Evolutionary conservation across 208 protist genomes (phyloP).

Genomic region (Wallacemonas sp.): DNA sequence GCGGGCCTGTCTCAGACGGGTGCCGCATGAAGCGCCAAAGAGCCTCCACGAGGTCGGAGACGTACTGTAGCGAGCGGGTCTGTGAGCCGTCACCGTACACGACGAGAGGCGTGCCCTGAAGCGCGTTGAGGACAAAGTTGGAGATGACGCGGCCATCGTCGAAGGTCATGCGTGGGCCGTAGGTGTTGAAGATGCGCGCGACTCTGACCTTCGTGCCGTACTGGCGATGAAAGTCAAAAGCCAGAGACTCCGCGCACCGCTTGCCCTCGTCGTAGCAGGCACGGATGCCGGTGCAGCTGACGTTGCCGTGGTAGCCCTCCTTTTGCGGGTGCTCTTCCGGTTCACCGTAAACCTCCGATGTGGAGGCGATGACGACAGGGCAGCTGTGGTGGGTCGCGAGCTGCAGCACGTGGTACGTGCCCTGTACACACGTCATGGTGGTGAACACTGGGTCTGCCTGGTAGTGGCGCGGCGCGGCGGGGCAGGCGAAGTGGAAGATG

Average conservation of each 20-base stretch:
- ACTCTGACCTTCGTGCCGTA: constrained; percentile 80
- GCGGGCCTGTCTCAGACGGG: constrained; percentile 49
- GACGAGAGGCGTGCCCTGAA: constrained; percentile 77
- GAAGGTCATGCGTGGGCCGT: constrained; percentile 94
- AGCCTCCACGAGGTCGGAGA: constrained; percentile 68
- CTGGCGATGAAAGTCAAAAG: constrained; percentile 84
- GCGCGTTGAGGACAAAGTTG: constrained; percentile 95
- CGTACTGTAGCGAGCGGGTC: constrained; percentile 91
- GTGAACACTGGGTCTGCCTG: constrained; percentile 93
- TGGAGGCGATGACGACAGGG: constrained; percentile 82
- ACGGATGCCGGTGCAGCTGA: constrained; percentile 85
- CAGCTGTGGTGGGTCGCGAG: constrained; percentile 82
- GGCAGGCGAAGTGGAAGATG: constrained; percentile 95
- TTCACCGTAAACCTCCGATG: constrained; percentile 96
- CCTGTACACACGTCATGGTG: constrained; percentile 91
- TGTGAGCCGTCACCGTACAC: constrained; percentile 92
- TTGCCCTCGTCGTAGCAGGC: constrained; percentile 98
- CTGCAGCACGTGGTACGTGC: constrained; percentile 92
- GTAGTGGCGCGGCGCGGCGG: constrained; percentile 92
- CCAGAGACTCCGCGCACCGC: constrained; percentile 91
- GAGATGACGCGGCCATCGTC: constrained; percentile 94
- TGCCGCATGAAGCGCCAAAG: constrained; percentile 48
- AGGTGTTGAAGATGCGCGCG: constrained; percentile 97
- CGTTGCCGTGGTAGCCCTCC: constrained; percentile 91
- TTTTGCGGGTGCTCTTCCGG: constrained; percentile 87